Conservation (phyloP, 176 grass and related monocot genomes). For the Aegilops longissima region DNA sequence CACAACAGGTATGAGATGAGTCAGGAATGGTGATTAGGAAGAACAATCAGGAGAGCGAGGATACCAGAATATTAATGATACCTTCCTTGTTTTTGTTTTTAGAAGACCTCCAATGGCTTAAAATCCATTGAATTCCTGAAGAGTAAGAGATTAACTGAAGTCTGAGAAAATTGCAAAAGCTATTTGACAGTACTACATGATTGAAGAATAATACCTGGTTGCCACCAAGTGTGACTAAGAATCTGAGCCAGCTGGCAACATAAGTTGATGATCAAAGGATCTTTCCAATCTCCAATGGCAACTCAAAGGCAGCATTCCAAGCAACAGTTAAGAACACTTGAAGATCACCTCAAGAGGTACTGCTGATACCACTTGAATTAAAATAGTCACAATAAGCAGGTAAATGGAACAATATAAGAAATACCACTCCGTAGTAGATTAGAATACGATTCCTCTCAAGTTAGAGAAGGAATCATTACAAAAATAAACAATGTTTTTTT, state of each 20-base stretch:
- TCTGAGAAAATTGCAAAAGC: not conserved
- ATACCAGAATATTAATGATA: not conserved
- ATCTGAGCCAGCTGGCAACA: not conserved
- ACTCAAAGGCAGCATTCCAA: not conserved
- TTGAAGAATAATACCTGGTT: conserved; percentile 35
- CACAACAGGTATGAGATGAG: not conserved
- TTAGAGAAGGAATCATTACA: not conserved
- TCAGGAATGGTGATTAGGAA: not conserved
- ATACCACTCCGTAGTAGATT: not conserved
- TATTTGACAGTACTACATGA: conserved; percentile 1
- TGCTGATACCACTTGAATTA: conserved; percentile 11
- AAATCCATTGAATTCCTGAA: conserved; percentile 28
- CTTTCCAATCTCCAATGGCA: not conserved
- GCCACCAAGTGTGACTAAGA: conserved; percentile 14
- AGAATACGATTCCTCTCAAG: not conserved
- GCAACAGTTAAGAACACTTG: not conserved
- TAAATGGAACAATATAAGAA: not conserved
- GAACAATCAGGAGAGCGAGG: not conserved
- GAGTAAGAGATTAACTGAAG: not conserved
- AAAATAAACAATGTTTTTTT: not conserved
- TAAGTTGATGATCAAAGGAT: conserved; percentile 8
- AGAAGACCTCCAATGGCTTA: not conserved
- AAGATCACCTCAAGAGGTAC: conserved; percentile 15
- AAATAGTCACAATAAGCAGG: not conserved
- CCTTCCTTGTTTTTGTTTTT: not conserved